phyloP scores from a whole-genome alignment of 2,329 filamentous ascomycete species.

The Paramyrothecium sp. region DNA sequence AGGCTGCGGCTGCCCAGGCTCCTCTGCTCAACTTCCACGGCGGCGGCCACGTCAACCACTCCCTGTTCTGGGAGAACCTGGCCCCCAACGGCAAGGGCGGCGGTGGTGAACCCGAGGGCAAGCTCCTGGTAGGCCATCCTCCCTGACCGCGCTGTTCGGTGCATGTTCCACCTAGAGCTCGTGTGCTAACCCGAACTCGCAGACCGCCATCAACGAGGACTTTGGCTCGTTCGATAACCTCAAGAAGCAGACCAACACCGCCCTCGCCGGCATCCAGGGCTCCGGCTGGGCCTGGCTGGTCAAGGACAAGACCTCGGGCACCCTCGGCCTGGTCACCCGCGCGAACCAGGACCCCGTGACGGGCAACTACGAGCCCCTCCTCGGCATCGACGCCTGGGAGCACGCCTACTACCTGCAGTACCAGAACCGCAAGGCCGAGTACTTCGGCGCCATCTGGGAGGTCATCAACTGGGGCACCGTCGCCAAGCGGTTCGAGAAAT shows the following conservation, averaged over 20 bases:
- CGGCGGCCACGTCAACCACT: slow-evolving; percentile 84
- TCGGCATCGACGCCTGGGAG: slow-evolving; percentile 95
- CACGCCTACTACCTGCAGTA: slow-evolving; percentile 96
- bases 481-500: slow-evolving; percentile 67
- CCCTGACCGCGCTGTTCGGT: slow-evolving; percentile 43
- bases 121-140: slow-evolving; percentile 50
- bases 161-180: not conserved
- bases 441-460: slow-evolving; percentile 91
- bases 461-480: slow-evolving; percentile 95
- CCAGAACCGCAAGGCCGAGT: slow-evolving; percentile 95
- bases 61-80: slow-evolving; percentile 82
- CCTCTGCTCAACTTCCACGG: slow-evolving; percentile 74
- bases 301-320: slow-evolving; percentile 63
- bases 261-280: slow-evolving; percentile 75
- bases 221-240: slow-evolving; percentile 68
- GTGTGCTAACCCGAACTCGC: not conserved
- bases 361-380: slow-evolving; percentile 75
- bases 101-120: slow-evolving; percentile 59
- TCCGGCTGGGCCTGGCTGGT: slow-evolving; percentile 91
- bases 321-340: slow-evolving; percentile 65
- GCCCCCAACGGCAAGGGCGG: slow-evolving; percentile 62
- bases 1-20: slow-evolving; percentile 48
- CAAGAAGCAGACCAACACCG: slow-evolving; percentile 64
- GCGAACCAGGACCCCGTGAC: slow-evolving; percentile 89
- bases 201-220: slow-evolving; percentile 60